Base-by-base conservation (phyloP, 2,329 filamentous ascomycete genomes). In the Sclerotinia minor region DNA sequence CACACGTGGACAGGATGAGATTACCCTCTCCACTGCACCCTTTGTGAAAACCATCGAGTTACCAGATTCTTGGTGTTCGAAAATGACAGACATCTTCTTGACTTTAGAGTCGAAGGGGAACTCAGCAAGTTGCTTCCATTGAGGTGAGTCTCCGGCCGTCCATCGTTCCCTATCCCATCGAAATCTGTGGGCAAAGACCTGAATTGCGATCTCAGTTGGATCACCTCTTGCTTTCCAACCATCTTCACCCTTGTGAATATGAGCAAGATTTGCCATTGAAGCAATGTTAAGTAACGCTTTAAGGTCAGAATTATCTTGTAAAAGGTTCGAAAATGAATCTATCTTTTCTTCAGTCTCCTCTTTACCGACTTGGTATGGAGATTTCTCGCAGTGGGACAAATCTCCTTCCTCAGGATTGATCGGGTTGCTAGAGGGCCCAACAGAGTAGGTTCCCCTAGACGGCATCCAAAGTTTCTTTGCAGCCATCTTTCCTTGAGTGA, bases 61-160 rank as follows among this genome's bases (percentile, higher is more conserved):
- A 3, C 26, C 47, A 21, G 78, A 76, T 9, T 78, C 74, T 19
- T 72, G 73, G 29, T 83, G 77, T 54, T 82, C 74, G 76, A 89
- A 90, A 65, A 91, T 87, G 49, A 91, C 88, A 0, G 88, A 90
- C 89, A 92, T 92, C 73, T 88, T 90, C 80, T 92, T 92, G 71
- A 92, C 84, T 68, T 86, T 86, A 0, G 89, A 91, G 74, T 92
- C 89, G 71, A 92, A 92, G 0, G 89, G 89, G 68, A 89, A 91
- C 73, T 92, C 90, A 1, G 87, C 85, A 32, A 88, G 79, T 71
- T 89, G 81, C 26, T 79, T 80, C 86, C 86, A 89, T 38, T 80
- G 73, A 0, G 84, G 79, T 5, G 78, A 78, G 1, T 84, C 80
- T 2, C 82, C 84, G 17, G 80, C 79, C 0, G 82, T 83, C 71